A percentile compares a stretch with the other conserved stretches of the same genome.
phyloP scores from a whole-genome alignment of 2,329 filamentous ascomycete genomes.

The Mycosphaerella sp. region DNA sequence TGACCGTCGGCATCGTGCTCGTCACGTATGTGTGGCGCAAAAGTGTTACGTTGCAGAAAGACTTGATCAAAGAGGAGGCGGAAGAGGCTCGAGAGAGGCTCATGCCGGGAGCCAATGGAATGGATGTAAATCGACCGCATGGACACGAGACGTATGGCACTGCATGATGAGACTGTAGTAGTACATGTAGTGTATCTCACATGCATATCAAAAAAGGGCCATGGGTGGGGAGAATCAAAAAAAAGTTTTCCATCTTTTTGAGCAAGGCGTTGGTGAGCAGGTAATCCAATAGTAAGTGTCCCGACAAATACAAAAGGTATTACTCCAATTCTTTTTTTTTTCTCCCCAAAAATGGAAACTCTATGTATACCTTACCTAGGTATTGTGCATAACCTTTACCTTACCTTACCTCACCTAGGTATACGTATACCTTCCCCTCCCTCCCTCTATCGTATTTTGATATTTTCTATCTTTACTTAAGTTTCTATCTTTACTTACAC shows the following conservation, averaged over 20 bases:
- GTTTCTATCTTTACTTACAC: too few relatives aligned
- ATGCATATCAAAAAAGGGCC: not conserved
- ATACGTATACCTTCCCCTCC: too few relatives aligned
- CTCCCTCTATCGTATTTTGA: too few relatives aligned
- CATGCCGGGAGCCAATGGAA: slow-evolving; percentile 33
- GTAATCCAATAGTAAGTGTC: too few relatives aligned
- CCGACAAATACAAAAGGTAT: too few relatives aligned
- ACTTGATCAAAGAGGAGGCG: slow-evolving; percentile 40
- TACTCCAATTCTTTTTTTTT: too few relatives aligned
- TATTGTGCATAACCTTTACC: too few relatives aligned
- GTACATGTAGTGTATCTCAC: not conserved
- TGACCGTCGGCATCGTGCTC: slow-evolving; percentile 58
- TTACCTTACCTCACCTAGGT: too few relatives aligned
- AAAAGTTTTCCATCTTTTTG: not conserved
- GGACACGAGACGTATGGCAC: slow-evolving; percentile 30
- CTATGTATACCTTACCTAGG: too few relatives aligned
- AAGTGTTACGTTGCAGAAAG: slow-evolving; percentile 40
- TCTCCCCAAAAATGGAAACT: too few relatives aligned
- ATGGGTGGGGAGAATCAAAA: too few relatives aligned
- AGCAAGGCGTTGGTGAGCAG: not conserved
- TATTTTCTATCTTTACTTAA: too few relatives aligned
- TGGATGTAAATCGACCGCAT: slow-evolving; percentile 24
- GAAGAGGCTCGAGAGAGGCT: slow-evolving; percentile 37
- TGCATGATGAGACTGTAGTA: slow-evolving; percentile 11
- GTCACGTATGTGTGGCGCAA: slow-evolving; percentile 59